Conservation (phyloP, 192 early-diverging fungal genomes). For the Umbelopsis sp. region DNA sequence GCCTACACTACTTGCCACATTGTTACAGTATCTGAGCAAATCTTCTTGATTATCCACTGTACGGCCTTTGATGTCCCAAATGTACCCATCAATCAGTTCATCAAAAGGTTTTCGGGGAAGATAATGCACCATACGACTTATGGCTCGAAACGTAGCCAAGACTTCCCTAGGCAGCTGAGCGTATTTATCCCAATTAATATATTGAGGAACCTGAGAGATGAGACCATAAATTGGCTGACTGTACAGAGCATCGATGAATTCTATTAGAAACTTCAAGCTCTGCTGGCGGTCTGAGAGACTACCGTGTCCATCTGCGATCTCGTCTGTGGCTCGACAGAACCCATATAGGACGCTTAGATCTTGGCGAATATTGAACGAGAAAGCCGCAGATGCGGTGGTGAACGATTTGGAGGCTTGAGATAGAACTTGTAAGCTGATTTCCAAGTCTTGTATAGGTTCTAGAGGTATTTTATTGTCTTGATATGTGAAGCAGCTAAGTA, state of each 20-base stretch:
- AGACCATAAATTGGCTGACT: background rate
- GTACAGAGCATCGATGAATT: slow-evolving; percentile 34
- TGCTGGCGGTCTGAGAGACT: slow-evolving; percentile 17
- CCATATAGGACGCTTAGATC: slow-evolving; percentile 38
- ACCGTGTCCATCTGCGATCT: slow-evolving; percentile 36
- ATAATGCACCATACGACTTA: slow-evolving; percentile 28
- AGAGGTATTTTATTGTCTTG: slow-evolving; percentile 19
- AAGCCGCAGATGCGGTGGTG: slow-evolving; percentile 36
- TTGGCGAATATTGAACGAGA: slow-evolving; percentile 31
- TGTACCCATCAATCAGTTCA: slow-evolving; percentile 38
- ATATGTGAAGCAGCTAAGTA: slow-evolving; percentile 22
- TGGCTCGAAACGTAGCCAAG: slow-evolving; percentile 25
- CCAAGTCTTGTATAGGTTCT: slow-evolving; percentile 22
- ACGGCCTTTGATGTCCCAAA: slow-evolving; percentile 30
- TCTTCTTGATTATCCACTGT: slow-evolving; percentile 25
- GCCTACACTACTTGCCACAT: slow-evolving; percentile 42
- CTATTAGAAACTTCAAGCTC: slow-evolving; percentile 15
- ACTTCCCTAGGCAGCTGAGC: background rate
- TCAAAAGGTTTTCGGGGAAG: slow-evolving; percentile 25
- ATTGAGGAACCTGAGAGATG: background rate
- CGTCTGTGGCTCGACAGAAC: slow-evolving; percentile 41
- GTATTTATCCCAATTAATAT: slow-evolving; percentile 34
- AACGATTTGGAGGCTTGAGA: slow-evolving; percentile 31
- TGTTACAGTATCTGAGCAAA: slow-evolving; percentile 30
- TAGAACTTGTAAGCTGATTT: slow-evolving; percentile 24